Conservation (phyloP, 352 stramenopile genomes). For the Phytophthora hybrid region DNA sequence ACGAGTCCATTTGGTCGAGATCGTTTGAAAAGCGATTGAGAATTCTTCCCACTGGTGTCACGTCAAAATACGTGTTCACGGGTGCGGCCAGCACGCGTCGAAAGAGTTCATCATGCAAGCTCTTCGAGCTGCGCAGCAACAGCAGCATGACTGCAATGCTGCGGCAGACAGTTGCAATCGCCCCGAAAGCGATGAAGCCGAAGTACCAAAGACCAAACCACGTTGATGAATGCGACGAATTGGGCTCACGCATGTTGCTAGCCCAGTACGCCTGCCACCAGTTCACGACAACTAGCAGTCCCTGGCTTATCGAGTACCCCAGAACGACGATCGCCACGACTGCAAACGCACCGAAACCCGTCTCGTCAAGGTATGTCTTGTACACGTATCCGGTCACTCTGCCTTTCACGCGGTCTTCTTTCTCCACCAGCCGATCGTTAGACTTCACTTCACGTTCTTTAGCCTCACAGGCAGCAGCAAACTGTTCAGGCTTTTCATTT, state of each 20-base stretch:
- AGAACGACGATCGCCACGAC: conserved; percentile 23
- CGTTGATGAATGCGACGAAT: conserved; percentile 13
- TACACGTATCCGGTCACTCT: conserved; percentile 38
- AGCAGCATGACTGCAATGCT: conserved; percentile 36
- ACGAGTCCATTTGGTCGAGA: conserved; percentile 60
- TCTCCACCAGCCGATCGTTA: conserved; percentile 24
- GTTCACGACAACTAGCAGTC: conserved; percentile 40
- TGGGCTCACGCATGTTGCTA: conserved; percentile 27
- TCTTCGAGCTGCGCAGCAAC: conserved; percentile 39
- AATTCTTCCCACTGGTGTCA: conserved; percentile 61
- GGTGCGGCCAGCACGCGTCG: conserved; percentile 50
- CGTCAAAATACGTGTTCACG: conserved; percentile 63
- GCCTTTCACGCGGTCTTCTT: conserved; percentile 47
- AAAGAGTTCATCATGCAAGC: conserved; percentile 49
- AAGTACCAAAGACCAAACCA: conserved; percentile 50
- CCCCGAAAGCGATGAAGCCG: conserved; percentile 41
- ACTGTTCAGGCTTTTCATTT: neutral
- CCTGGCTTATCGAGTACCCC: conserved; percentile 35
- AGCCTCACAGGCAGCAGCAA: neutral
- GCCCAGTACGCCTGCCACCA: conserved; percentile 58
- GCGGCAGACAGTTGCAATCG: conserved; percentile 31
- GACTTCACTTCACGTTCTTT: neutral
- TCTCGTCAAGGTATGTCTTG: conserved; percentile 46
- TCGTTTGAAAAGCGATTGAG: conserved; percentile 66
- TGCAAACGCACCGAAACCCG: conserved; percentile 29